These are phyloP conservation scores for Populus davidiana DNA, from an alignment of 345 rosid species.

Conservation along the genomic window DNA sequence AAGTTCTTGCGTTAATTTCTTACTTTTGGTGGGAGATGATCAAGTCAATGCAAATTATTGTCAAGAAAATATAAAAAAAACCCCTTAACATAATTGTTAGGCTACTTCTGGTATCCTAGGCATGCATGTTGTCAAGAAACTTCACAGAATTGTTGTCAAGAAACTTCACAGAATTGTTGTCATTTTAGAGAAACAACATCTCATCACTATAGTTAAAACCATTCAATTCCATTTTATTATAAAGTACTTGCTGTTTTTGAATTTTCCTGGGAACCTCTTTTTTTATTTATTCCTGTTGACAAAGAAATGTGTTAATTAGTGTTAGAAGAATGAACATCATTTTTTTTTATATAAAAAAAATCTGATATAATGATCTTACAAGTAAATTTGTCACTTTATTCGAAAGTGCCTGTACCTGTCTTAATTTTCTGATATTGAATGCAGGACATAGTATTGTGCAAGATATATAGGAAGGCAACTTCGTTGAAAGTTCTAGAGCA, in stretches of 20 bases:
- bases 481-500: conserved; percentile 80
- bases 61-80: no score
- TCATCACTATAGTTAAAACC: not conserved
- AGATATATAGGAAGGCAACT: conserved; percentile 90
- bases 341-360: not conserved
- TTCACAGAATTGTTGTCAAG: not conserved
- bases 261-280: not conserved
- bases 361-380: not conserved
- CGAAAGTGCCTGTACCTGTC: not conserved
- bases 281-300: not conserved
- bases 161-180: not conserved
- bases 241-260: not conserved
- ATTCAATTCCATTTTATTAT: not conserved
- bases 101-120: not conserved
- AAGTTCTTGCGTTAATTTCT: not conserved
- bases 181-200: not conserved
- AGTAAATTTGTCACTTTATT: no score
- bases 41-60: no score
- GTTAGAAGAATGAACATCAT: not conserved
- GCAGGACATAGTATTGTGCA: conserved; percentile 89
- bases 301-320: not conserved
- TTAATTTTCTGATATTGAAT: not conserved
- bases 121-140: not conserved
- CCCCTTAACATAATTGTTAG: not conserved
- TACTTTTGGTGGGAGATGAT: no score